Base-by-base conservation (phyloP, 805 yeast genomes). In the Myxozyma sirexii region DNA sequence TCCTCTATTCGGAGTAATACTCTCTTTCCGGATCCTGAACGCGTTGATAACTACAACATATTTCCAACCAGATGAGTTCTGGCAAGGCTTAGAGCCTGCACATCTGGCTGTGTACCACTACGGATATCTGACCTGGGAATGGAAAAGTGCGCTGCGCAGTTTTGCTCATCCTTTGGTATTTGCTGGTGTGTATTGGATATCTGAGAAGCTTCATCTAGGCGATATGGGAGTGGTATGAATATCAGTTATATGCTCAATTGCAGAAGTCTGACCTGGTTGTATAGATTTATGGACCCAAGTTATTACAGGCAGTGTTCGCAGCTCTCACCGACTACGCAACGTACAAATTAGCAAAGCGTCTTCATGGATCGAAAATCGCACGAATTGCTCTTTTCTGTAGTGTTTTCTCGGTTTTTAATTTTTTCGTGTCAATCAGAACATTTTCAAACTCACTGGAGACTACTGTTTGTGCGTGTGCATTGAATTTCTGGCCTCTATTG, bases 41-140 rank as follows among this genome's bases (percentile, higher is more conserved):
- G 82, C 96, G 0, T 69, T 88, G 24, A 71, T 84, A 1, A 81
- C 83, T 4, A 71, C 71, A 56, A 90, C 98, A 0, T 94, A 84
- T 70, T 94, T 94, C 75, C 99, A 94, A 72, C 93, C 99, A 0
- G 99, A 94, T 72, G 99, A 94, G 73, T 94, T 80, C 74, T 94
- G 86, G 84, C 99, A 94, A 74, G 79, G 92, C 0, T 75, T 94
- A 53, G 99, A 94, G 69, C 97, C 97, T 0, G 99, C 98, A 0
- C 97, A 91, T 72, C 58, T 69, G 3, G 75, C 79, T 38, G 86
- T 87, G 0, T 90, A 79, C 71, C 92, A 94, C 1, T 86, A 85
- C 63, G 99, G 99, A 0, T 82, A 83, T 67, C 70, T 84, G 38
- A 90, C 98, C 0, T 94, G 99, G 99, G 99, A 94, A 74, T 94